phyloP scores from a whole-genome alignment of 2,329 filamentous ascomycete genomes.

The Stachybotrys echinatus region DNA sequence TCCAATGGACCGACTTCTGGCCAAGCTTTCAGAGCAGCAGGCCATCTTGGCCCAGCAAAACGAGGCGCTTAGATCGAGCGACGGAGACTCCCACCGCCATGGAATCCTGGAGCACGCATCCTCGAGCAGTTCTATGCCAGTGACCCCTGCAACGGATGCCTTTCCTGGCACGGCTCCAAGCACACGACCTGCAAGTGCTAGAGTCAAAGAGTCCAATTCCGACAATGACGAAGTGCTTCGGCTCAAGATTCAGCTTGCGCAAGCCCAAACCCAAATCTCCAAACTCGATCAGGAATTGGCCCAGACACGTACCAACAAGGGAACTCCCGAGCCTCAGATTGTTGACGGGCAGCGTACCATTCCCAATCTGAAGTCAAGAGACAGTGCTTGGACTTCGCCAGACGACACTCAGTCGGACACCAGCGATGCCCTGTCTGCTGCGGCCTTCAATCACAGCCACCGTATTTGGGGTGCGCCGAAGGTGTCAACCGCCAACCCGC shows the following conservation, averaged over 20 bases:
- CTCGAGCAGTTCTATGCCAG: constrained; percentile 54
- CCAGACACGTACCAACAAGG: constrained; percentile 55
- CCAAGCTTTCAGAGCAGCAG: constrained; percentile 70
- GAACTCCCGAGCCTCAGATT: constrained; percentile 32
- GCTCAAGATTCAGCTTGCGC: constrained; percentile 65
- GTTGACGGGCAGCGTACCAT: constrained; percentile 10
- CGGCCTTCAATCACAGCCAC: constrained; percentile 47
- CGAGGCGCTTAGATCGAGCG: constrained; percentile 40
- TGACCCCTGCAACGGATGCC: constrained; percentile 56
- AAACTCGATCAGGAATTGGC: constrained; percentile 68
- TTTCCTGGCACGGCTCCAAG: constrained; percentile 42
- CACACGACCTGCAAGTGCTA: constrained; percentile 48
- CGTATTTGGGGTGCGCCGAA: constrained; percentile 51
- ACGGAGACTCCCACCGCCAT: constrained; percentile 29
- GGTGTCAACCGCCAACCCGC: constrained; percentile 28
- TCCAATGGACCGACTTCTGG: constrained; percentile 67
- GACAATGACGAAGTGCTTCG: constrained; percentile 57
- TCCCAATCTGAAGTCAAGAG: constrained; percentile 20
- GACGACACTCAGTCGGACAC: constrained; percentile 55
- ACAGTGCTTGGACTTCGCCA: constrained; percentile 44
- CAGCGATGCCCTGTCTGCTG: constrained; percentile 47
- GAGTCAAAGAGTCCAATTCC: constrained; percentile 33
- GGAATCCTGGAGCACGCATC: constrained; percentile 40
- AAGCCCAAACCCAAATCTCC: constrained; percentile 64
- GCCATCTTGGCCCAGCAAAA: constrained; percentile 54